These are phyloP conservation scores for Eleusine indica DNA, from an alignment of 176 grass and related monocot species.

Conservation along the genomic window DNA sequence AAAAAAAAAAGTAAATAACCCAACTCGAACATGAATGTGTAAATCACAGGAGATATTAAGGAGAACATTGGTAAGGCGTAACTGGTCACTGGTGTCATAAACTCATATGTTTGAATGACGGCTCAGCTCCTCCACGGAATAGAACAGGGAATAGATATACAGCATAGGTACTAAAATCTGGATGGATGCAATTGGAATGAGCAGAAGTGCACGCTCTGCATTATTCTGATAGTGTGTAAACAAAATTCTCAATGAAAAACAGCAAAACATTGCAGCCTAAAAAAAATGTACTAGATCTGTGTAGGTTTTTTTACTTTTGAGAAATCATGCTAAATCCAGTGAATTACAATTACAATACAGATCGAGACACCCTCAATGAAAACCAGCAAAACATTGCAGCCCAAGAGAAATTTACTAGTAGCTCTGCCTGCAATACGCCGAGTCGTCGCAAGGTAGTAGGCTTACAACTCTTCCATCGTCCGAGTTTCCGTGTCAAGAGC, in stretches of 20 bases:
- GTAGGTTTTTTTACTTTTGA: not conserved
- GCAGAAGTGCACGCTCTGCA: not conserved
- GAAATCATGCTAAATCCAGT: not conserved
- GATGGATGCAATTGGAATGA: not conserved
- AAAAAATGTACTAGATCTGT: not conserved
- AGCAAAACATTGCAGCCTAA: too few species aligned
- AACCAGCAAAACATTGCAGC: too few species aligned
- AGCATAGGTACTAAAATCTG: not conserved
- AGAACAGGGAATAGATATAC: not conserved
- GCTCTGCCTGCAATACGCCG: too few species aligned
- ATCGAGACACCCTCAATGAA: too few species aligned
- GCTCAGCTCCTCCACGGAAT: not conserved
- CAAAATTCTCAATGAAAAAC: not conserved
- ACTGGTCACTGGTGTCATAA: not conserved
- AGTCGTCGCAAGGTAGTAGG: too few species aligned
- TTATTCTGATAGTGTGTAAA: not conserved
- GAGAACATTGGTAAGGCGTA: not conserved
- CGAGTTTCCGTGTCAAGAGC: too few species aligned
- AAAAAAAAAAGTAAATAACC: too few species aligned
- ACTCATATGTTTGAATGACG: conserved; percentile 8
- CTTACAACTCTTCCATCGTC: too few species aligned
- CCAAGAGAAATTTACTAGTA: too few species aligned
- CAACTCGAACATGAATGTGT: not conserved
- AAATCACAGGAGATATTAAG: not conserved
- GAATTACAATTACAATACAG: not conserved